phyloP scores from a whole-genome alignment of 805 yeast genomes.

The Candida vartiovaarae region DNA sequence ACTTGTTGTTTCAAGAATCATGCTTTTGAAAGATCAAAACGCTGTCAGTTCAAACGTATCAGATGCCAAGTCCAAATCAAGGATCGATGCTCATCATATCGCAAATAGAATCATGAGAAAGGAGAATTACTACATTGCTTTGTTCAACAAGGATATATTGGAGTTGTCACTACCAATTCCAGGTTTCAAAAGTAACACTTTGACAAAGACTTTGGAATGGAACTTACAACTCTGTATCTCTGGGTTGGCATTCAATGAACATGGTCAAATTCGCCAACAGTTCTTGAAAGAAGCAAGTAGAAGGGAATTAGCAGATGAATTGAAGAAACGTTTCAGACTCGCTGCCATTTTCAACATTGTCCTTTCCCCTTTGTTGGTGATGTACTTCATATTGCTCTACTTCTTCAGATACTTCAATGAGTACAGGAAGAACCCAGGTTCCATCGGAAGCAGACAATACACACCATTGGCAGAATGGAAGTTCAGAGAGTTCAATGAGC shows the following conservation, averaged over 20 bases:
- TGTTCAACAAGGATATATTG: conserved; percentile 71
- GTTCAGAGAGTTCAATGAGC: conserved; percentile 87
- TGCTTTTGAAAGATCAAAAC: conserved; percentile 73
- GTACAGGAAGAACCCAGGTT: conserved; percentile 79
- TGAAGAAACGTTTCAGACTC: conserved; percentile 72
- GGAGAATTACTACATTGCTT: conserved; percentile 88
- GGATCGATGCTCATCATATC: conserved; percentile 87
- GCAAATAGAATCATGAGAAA: conserved; percentile 95
- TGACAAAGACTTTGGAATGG: conserved; percentile 93
- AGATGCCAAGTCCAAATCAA: conserved; percentile 62
- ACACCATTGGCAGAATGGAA: conserved; percentile 96
- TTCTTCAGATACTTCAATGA: conserved; percentile 92
- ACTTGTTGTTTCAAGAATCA: conserved; percentile 67
- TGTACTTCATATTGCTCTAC: conserved; percentile 74
- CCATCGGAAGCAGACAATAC: conserved; percentile 77
- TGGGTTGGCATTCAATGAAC: conserved; percentile 76
- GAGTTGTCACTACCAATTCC: conserved; percentile 58
- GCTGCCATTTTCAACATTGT: conserved; percentile 83
- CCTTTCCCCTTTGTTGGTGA: conserved; percentile 78
- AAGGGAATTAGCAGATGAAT: conserved; percentile 56
- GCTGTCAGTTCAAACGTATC: conserved; percentile 43
- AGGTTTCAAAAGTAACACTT: conserved; percentile 31
- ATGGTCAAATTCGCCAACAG: conserved; percentile 71
- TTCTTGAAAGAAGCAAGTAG: conserved; percentile 69
- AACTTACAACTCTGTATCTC: conserved; percentile 81